phyloP scores from a whole-genome alignment of 2,329 filamentous ascomycete species.

The Aspergillus viridinutans region DNA sequence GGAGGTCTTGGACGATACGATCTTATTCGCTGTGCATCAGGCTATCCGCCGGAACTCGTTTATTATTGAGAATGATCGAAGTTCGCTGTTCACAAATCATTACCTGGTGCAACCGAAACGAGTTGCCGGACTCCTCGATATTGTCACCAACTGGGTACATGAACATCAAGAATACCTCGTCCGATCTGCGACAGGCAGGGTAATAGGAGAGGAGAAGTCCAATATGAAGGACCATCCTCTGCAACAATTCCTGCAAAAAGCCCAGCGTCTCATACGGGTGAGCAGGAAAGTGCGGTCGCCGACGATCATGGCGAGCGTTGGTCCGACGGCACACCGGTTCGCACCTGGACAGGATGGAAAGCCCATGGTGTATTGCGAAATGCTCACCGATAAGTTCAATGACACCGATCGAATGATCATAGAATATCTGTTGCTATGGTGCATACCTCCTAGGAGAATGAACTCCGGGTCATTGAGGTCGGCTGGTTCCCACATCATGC shows the following conservation, averaged over 20 bases:
- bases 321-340: conserved; percentile 35
- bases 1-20: conserved; percentile 26
- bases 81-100: conserved; percentile 31
- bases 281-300: conserved; percentile 42
- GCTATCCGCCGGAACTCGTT: conserved; percentile 30
- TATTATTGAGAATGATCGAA: conserved; percentile 31
- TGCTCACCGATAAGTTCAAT: conserved; percentile 42
- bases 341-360: conserved; percentile 24
- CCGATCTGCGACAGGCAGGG: conserved; percentile 19
- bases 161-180: conserved; percentile 43
- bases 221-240: conserved; percentile 35
- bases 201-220: conserved; percentile 10
- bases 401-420: conserved; percentile 51
- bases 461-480: conserved; percentile 42
- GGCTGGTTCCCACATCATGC: conserved; percentile 53
- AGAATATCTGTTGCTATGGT: conserved; percentile 52
- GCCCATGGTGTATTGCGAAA: conserved; percentile 26
- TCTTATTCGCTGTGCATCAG: conserved; percentile 34
- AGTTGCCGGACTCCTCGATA: conserved; percentile 46
- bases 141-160: conserved; percentile 54
- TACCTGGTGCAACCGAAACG: conserved; percentile 51
- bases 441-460: conserved; percentile 39
- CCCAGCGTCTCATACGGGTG: conserved; percentile 37
- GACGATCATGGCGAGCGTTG: conserved; percentile 39
- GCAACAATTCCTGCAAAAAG: conserved; percentile 42